A percentile compares a stretch with the other conserved stretches of the same genome.
Conservation (phyloP, 23 red algal species). For the Gracilaria gracilis region DNA sequence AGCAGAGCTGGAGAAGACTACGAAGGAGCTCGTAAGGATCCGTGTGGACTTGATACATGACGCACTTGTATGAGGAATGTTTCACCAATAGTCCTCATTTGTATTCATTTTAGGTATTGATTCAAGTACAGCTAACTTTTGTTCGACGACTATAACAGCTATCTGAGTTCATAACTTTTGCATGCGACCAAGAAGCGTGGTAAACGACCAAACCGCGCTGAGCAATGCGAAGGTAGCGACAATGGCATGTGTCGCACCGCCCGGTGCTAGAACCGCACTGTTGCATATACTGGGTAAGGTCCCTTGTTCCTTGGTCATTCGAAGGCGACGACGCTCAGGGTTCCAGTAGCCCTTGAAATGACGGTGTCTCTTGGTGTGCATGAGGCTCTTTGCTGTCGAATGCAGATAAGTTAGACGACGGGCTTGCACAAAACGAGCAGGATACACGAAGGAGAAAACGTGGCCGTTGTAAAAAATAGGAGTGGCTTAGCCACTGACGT, state of each 20-base stretch:
- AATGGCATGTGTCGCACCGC: conserved; percentile 49
- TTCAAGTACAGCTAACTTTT: conserved; percentile 31
- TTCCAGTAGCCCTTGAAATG: conserved; percentile 63
- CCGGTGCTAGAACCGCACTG: conserved; percentile 42
- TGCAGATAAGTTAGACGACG: background rate
- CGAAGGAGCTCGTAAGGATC: conserved; percentile 17
- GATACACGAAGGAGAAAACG: too few relatives aligned
- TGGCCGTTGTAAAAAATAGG: too few relatives aligned
- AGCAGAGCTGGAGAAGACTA: conserved; percentile 14
- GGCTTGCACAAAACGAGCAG: background rate
- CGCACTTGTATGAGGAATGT: background rate
- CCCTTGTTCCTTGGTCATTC: conserved; percentile 66
- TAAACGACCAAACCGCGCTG: conserved; percentile 34
- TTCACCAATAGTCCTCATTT: background rate
- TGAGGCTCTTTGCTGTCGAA: background rate
- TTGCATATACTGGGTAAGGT: conserved; percentile 31
- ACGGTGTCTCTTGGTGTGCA: conserved; percentile 10
- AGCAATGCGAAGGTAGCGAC: conserved; percentile 33
- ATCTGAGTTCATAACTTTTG: background rate
- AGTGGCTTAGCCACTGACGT: too few relatives aligned
- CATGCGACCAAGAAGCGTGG: conserved; percentile 35
- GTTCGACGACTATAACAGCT: background rate
- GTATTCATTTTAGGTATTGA: background rate
- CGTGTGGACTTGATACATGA: conserved; percentile 44
- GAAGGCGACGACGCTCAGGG: conserved; percentile 42